A percentile compares a stretch with the other conserved stretches of the same genome.
These are phyloP conservation scores for Lactarius akahatsu DNA, from an alignment of 768 basidiomycete species.

Conservation along the genomic window DNA sequence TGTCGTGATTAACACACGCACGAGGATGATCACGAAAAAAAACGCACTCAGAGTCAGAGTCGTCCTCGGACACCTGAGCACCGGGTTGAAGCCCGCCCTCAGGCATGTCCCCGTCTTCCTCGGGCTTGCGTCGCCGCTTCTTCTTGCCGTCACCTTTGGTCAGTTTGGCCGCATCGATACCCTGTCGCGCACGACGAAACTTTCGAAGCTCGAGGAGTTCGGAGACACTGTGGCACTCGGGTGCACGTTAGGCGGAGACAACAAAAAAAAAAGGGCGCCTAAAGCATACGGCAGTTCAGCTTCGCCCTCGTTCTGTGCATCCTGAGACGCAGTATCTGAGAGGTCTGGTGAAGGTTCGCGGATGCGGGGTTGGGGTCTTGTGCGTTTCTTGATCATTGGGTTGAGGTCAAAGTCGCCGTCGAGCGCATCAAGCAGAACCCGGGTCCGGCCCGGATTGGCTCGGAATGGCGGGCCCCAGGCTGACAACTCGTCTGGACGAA, in stretches of 20 bases:
- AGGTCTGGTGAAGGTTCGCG: constrained; percentile 50
- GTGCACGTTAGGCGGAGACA: constrained; percentile 16
- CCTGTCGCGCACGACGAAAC: constrained; percentile 66
- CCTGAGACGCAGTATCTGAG: constrained; percentile 27
- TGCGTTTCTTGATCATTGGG: constrained; percentile 71
- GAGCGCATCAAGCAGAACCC: too few species aligned
- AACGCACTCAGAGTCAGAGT: constrained; percentile 60
- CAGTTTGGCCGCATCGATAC: constrained; percentile 83
- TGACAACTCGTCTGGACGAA: too few species aligned
- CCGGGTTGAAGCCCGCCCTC: constrained; percentile 58
- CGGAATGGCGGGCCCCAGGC: too few species aligned
- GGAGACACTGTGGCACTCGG: constrained; percentile 51
- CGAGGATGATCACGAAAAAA: constrained; percentile 14
- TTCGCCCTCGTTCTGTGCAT: constrained; percentile 31
- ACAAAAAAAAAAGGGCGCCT: not conserved
- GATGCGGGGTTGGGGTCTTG: constrained; percentile 58
- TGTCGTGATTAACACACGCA: not conserved
- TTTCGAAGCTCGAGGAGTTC: constrained; percentile 85
- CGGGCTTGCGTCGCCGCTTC: constrained; percentile 56
- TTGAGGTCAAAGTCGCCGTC: not conserved
- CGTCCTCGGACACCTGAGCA: constrained; percentile 35
- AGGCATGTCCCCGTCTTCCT: constrained; percentile 43
- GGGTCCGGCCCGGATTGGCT: too few species aligned
- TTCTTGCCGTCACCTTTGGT: constrained; percentile 80
- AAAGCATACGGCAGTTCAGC: constrained; percentile 50